Evolutionary conservation across 495 filamentous ascomycete species (phyloP), one percentile per base, ranked within the genome.

Genomic region (Darksidea phi): DNA sequence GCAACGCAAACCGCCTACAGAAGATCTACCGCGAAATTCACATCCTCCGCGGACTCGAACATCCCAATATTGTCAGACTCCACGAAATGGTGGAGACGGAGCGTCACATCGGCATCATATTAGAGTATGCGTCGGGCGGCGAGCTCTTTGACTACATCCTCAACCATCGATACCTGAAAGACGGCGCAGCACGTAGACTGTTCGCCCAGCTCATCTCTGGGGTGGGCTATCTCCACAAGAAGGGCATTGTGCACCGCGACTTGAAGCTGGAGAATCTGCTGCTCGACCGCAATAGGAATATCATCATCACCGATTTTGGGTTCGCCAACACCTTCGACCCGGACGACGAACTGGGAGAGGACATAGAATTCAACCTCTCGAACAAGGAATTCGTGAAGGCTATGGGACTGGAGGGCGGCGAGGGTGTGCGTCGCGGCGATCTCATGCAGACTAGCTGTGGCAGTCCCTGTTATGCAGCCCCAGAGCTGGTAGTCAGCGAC

Each of bases 21-120:
- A 99, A 99, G 77, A 97, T 99, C 63, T 89, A 97, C 76, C 90
- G 94, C 54, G 94, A 99, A 71, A 96, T 99, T 51, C 78, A 86
- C 41, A 99, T 99, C 59, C 76, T 99, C 41, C 83, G 84, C 61
- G 90, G 86, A 43, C 86, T 92, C 20, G 87, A 85, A 0, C 94
- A 99, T 72, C 91, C 93, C 2, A 97, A 99, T 70, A 99, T 99
- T 71, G 95, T 99, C 28, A 87, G 88, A 51, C 79, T 99, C 47
- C 93, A 97, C 70, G 95, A 99, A 75, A 97, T 99, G 92, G 91
- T 95, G 15, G 92, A 97, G 71, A 97, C 94, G 0, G 89, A 96
- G 67, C 85, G 90, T 32, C 89, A 96, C 63, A 97, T 97, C 69
- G 94, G 94, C 64, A 97, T 99, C 72, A 94, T 99, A 61, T 84